phyloP scores from a whole-genome alignment of 1,284 basidiomycete species.

The Leccinum huronense region DNA sequence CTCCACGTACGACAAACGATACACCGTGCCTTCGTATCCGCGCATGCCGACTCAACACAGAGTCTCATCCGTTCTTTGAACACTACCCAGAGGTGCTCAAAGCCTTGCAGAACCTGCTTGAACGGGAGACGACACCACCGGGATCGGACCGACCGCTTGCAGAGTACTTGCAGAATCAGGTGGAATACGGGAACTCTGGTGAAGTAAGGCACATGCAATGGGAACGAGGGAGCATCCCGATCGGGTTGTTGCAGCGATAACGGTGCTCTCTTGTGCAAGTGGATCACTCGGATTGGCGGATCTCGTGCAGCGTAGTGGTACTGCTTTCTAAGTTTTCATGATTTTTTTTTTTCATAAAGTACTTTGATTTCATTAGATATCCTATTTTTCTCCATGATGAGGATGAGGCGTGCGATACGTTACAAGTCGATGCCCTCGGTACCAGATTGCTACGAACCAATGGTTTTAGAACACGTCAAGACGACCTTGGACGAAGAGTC shows the following conservation, averaged over 20 bases:
- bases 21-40: neutral
- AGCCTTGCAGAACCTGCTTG: neutral
- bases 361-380: too few relatives aligned
- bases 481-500: too few relatives aligned
- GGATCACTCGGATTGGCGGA: neutral
- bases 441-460: too few relatives aligned
- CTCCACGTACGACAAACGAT: neutral
- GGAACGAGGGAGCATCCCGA: neutral
- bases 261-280: neutral
- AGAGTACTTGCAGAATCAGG: neutral
- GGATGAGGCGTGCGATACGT: too few relatives aligned
- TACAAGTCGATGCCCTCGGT: too few relatives aligned
- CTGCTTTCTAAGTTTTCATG: neutral
- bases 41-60: neutral
- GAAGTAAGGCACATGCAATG: neutral
- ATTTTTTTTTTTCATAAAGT: too few relatives aligned
- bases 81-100: neutral
- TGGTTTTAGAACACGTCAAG: too few relatives aligned
- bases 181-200: neutral
- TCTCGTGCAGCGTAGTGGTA: neutral
- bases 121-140: neutral
- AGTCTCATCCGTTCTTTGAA: neutral
- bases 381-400: too few relatives aligned
- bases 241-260: neutral
- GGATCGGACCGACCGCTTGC: neutral